These are phyloP conservation scores for Cryphonectria japonica DNA, from an alignment of 2,329 filamentous ascomycete genomes.

Conservation along the genomic window DNA sequence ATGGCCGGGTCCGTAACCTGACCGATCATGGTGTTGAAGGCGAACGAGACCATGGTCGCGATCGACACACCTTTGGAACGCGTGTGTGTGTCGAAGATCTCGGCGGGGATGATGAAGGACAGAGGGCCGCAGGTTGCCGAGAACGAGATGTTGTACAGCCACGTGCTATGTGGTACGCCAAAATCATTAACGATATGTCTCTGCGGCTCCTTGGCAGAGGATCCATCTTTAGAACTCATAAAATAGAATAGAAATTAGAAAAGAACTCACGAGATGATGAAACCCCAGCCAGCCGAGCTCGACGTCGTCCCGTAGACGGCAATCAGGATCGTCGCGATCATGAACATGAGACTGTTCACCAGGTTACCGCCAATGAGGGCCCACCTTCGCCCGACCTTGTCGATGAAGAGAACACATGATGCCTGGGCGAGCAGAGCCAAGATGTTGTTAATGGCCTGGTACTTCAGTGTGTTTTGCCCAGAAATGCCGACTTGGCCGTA, in stretches of 20 bases:
- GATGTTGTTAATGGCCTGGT: conserved; percentile 75
- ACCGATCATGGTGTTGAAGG: conserved; percentile 60
- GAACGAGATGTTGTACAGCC: conserved; percentile 82
- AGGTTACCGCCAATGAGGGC: conserved; percentile 74
- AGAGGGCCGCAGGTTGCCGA: conserved; percentile 71
- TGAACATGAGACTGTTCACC: conserved; percentile 72
- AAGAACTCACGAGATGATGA: conserved; percentile 61
- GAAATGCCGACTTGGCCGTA: conserved; percentile 72
- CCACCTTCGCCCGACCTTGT: conserved; percentile 71
- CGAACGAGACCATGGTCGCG: conserved; percentile 73
- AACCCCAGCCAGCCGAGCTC: conserved; percentile 67
- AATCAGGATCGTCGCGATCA: conserved; percentile 63
- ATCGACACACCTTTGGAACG: conserved; percentile 75
- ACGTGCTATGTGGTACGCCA: conserved; percentile 54
- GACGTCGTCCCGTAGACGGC: conserved; percentile 46
- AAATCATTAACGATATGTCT: not conserved
- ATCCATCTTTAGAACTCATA: not conserved
- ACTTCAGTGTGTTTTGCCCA: conserved; percentile 67
- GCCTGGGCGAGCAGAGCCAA: conserved; percentile 72
- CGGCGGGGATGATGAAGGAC: conserved; percentile 63
- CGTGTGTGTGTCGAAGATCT: conserved; percentile 79
- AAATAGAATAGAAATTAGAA: too few relatives aligned
- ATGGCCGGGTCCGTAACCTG: conserved; percentile 52
- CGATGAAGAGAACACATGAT: conserved; percentile 69
- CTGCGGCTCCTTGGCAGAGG: not conserved